Percentiles rank a stretch among this genome's conserved stretches.
phyloP scores from a whole-genome alignment of 23 red algal species.

The Agarophyton chilense region DNA sequence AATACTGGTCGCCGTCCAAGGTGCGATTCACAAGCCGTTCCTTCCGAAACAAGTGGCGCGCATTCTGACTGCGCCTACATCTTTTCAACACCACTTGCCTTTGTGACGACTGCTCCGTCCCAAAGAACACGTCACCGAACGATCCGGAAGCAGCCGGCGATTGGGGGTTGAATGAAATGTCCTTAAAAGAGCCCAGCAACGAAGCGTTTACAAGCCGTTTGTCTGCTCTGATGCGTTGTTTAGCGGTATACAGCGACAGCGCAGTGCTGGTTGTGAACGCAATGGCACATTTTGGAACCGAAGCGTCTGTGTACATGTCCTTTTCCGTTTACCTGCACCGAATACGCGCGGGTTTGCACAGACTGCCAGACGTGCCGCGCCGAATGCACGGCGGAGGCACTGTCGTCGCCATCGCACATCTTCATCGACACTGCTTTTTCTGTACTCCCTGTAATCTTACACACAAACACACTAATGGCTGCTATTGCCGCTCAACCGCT shows the following conservation, averaged over 20 bases:
- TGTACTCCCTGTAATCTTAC: no score
- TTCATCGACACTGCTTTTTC: no score
- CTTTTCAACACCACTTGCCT: conserved; percentile 68
- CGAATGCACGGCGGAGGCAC: not conserved
- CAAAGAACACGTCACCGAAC: conserved; percentile 76
- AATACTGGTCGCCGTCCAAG: conserved; percentile 44
- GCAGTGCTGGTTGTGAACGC: not conserved
- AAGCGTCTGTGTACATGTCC: no score
- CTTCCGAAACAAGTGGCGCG: conserved; percentile 50
- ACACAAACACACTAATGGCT: not conserved
- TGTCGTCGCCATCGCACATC: no score
- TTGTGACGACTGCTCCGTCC: conserved; percentile 16
- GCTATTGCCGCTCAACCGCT: not conserved
- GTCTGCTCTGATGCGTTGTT: no score
- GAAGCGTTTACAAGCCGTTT: not conserved
- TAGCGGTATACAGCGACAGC: not conserved
- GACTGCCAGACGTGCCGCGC: no score
- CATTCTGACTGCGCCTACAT: conserved; percentile 2
- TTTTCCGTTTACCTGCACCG: no score
- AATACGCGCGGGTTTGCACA: no score
- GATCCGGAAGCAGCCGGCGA: conserved; percentile 26
- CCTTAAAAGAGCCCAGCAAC: not conserved
- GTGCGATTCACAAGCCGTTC: conserved; percentile 71
- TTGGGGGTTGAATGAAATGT: not conserved
- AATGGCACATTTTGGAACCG: no score